These are phyloP conservation scores for Rehmannia glutinosa DNA, from an alignment of 257 asterid species.

Conservation along the genomic window DNA sequence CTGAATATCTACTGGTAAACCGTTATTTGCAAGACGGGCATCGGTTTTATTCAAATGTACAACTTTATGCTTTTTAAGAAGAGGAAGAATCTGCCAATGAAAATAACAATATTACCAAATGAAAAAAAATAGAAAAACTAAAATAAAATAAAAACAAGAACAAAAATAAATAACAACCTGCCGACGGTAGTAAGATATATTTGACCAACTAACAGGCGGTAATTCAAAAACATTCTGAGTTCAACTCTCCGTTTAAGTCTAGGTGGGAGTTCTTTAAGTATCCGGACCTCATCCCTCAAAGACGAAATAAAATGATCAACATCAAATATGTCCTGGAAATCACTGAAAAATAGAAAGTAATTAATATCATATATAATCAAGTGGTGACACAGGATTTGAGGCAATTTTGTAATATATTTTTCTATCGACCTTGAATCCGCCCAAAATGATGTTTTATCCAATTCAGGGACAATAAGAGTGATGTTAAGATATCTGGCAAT, in stretches of 20 bases:
- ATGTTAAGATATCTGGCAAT: constrained; percentile 55
- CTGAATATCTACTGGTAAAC: constrained; percentile 42
- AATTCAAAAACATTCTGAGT: constrained; percentile 40
- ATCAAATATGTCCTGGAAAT: constrained; percentile 67
- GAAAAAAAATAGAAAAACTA: not conserved
- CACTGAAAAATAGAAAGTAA: constrained; percentile 34
- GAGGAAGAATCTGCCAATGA: constrained; percentile 48
- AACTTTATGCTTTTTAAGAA: constrained; percentile 43
- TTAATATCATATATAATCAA: not conserved
- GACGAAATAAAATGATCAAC: constrained; percentile 57
- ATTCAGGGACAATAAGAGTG: constrained; percentile 68
- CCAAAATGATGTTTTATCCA: constrained; percentile 76
- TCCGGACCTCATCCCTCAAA: constrained; percentile 66
- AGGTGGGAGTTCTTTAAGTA: constrained; percentile 60
- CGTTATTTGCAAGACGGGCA: constrained; percentile 53
- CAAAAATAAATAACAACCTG: constrained; percentile 30
- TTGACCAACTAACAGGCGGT: constrained; percentile 76
- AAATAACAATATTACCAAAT: not conserved
- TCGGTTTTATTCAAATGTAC: constrained; percentile 53
- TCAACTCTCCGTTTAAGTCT: constrained; percentile 51
- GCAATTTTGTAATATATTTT: not conserved
- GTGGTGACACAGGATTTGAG: not conserved
- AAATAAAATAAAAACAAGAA: not conserved
- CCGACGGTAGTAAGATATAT: constrained; percentile 53
- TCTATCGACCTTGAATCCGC: constrained; percentile 57